Evolutionary conservation across 345 rosid species (phyloP), one percentile per base, ranked within the genome.

Genomic region (Schrenkiella parvula): DNA sequence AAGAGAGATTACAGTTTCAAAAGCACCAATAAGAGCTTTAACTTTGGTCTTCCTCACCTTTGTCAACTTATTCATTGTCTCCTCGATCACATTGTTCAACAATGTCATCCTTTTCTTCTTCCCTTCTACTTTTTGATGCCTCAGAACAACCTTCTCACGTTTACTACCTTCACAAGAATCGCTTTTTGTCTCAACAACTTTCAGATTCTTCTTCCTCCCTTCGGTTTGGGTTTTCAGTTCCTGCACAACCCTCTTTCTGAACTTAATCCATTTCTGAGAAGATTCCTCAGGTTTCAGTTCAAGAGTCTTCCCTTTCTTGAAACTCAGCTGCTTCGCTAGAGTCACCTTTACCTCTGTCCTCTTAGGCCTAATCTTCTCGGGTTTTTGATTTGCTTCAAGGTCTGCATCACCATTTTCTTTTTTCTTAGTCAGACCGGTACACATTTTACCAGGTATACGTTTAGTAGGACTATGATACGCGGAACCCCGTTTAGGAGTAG

Each of bases 1-100:
- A 70, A 84, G 88, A 57, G 91, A 88, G 59, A 87, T 89, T 59
- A 91, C 88, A 37, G 89, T 71, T 78, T 93, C 98, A 64, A 93
- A 93, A 75, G 96, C 97, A 64, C 92, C 88, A 25, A 88, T 91
- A 82, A 93, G 83, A 64, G 96, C 96, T 81, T 84, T 89, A 32
- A 93, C 98, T 82, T 89, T 93, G 66, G 84, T 82, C 65, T 85
- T 80, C 83, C 88, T 89, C 43, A 82, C 75, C 78, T 78, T 74
- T 3, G 54, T 87, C 19, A 93, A 83, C 82, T 75, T 85, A 66
- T 73, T 88, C 63, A 88, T 80, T 5, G 97, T 87, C 80, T 93
- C 85, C 71, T 93, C 95, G 35, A 93, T 88, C 74, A 91, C 92
- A 66, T 79, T 84, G 67, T 91, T 91, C 28, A 82, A 83, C 82